Base-by-base conservation (phyloP, 1,284 basidiomycete genomes). In the Ganoderma leucocontextum region DNA sequence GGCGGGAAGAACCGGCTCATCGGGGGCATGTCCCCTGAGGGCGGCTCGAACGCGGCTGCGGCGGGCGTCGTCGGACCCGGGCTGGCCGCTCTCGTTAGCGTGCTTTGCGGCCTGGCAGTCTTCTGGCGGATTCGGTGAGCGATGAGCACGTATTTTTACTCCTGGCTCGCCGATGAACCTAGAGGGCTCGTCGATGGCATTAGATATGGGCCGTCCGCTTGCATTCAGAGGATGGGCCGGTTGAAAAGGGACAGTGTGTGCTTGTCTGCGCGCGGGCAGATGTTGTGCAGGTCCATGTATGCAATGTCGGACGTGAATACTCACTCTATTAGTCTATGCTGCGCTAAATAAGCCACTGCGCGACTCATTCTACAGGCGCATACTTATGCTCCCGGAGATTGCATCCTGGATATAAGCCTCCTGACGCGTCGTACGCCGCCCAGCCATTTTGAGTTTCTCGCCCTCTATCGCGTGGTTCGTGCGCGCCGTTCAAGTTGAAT, bases 11-110 rank as follows among this genome's bases (percentile, higher is more conserved):
- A 75, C 25, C 72, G 72, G 39, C 63, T 74, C 42, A 58, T 72
- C 52, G 70, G 75, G 49, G 64, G 75, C 42, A 85, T 77, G 59
- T 79, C 77, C 62, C 77, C n/a, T n/a, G n/a, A 76, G 70, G 73
- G 77, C 13, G 76, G 73, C 22, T 79, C 78, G 63, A 79, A 74
- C 57, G 69, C 66, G 38, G 72, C 67, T 47, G 72, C 69, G 33
- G 52, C 42, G 55, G 59, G 63, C n/a, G 62, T 61, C 13, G 64
- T 70, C 10, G 71, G 65, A 4, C 70, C 72, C 1, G 72, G 72
- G 8, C 61, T 62, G 0, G 69, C 66, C 29, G 59, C 62, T 25
- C 42, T 74, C 38, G 60, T 62, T 22, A 60, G 68, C 49, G 41
- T 70, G 22, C 59, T 73, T 19, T 62, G 65, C 36, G 67, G 69